These are phyloP conservation scores for Gamarada debralockiae DNA, from an alignment of 495 filamentous ascomycete genomes.

Conservation along the genomic window DNA sequence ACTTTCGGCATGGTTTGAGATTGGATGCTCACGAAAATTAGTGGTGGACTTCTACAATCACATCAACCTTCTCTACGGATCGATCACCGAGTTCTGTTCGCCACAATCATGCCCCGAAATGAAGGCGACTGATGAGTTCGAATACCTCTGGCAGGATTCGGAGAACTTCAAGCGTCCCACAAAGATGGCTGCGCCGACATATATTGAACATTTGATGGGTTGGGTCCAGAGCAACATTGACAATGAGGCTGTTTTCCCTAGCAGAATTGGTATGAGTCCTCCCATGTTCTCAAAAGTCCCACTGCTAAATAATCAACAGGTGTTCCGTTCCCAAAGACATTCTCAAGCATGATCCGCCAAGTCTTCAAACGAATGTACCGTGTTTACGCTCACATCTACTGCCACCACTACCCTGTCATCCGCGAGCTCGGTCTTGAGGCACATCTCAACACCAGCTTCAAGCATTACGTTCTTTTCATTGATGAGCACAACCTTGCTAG, in stretches of 20 bases:
- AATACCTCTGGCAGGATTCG: constrained; percentile 97
- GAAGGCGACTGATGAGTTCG: constrained; percentile 99
- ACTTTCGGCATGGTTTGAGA: background rate
- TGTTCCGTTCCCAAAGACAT: constrained; percentile 92
- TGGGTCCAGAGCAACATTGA: constrained; percentile 96
- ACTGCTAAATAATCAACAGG: constrained; percentile 44
- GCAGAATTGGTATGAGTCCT: constrained; percentile 64
- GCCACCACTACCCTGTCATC: constrained; percentile 97
- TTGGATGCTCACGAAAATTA: constrained; percentile 29
- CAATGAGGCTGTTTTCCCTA: constrained; percentile 92
- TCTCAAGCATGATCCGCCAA: constrained; percentile 80
- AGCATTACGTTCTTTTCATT: constrained; percentile 97
- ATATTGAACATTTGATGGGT: constrained; percentile 94
- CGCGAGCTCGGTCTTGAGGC: constrained; percentile 93
- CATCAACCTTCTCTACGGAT: constrained; percentile 96
- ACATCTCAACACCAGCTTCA: constrained; percentile 98
- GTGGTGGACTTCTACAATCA: constrained; percentile 99
- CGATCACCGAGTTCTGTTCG: constrained; percentile 98
- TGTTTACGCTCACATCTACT: constrained; percentile 99
- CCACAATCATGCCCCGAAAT: constrained; percentile 96
- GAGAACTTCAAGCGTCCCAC: constrained; percentile 92
- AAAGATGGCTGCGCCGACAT: constrained; percentile 95
- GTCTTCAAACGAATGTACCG: constrained; percentile 98
- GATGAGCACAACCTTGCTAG: constrained; percentile 86
- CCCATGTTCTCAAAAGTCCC: background rate